Evolutionary conservation across 129 eudicot genomes (phyloP).

Genomic region (Erigeron canadensis): DNA sequence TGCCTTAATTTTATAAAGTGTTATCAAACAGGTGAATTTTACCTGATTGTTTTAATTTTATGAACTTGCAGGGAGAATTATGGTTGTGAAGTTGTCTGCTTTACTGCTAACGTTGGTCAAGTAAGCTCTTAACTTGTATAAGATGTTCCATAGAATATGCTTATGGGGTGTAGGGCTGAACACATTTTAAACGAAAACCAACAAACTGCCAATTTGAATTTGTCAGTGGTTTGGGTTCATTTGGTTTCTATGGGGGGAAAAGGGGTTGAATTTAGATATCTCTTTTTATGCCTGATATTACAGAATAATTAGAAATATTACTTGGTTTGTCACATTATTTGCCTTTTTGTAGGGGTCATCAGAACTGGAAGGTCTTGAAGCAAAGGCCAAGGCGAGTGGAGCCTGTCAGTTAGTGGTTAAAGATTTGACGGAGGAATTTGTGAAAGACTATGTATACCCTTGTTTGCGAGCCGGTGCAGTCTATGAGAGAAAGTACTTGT

Average conservation of each 20-base stretch:
- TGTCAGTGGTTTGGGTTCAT: neutral
- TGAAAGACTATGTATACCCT: slow-evolving; percentile 77
- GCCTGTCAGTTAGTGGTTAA: slow-evolving; percentile 90
- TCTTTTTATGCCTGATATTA: neutral
- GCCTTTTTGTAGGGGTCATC: slow-evolving; percentile 55
- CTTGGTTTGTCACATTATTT: neutral
- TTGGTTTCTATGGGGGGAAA: neutral
- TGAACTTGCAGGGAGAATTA: slow-evolving; percentile 62
- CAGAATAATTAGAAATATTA: neutral
- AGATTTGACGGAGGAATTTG: slow-evolving; percentile 93
- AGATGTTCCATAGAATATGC: neutral
- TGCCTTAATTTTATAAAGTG: neutral
- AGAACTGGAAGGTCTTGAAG: slow-evolving; percentile 89
- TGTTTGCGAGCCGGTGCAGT: slow-evolving; percentile 93
- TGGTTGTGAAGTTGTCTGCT: slow-evolving; percentile 99
- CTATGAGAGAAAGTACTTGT: slow-evolving; percentile 87
- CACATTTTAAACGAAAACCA: neutral
- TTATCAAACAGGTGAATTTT: neutral
- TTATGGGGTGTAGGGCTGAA: neutral
- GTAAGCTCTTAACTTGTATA: slow-evolving; percentile 49
- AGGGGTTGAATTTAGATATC: neutral
- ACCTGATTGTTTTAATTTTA: neutral
- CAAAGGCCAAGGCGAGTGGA: slow-evolving; percentile 93
- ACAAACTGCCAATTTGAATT: neutral
- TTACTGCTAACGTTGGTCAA: slow-evolving; percentile 98